Base-by-base conservation (phyloP, 129 eudicot genomes). In the Chrysanthemum lavandulifolium region DNA sequence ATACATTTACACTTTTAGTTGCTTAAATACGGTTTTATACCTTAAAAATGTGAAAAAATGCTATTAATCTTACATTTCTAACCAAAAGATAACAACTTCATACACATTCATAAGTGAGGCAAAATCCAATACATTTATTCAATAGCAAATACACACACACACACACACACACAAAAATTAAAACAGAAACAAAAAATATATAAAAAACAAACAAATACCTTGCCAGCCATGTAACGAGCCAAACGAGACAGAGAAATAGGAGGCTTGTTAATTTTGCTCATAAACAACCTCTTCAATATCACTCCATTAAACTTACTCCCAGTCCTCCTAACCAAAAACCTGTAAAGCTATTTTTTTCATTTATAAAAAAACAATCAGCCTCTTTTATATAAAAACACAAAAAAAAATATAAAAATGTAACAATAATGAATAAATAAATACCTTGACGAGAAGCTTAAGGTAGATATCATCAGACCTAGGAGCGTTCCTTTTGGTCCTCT, bases 391-490 rank as follows among this genome's bases (percentile, higher is more conserved):
- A 1, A 16, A 12, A 65, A 1, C 13, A 4, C 60, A 25, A 11
- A 6, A 7, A n/a, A n/a, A n/a, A n/a, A n/a, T n/a, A n/a, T n/a
- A n/a, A n/a, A n/a, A 13, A 16, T 18, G 31, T 5, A 56, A 7
- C 43, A 7, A 53, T 3, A 7, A 4, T n/a, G n/a, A n/a, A n/a
- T 12, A 29, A 15, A 54, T 5, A 3, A 0, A 40, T 51, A 89
- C 96, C 96, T 86, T 86, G 67, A 91, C 96, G 72, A 84, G 82
- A 16, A 91, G 89, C 82, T 91, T 91, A 65, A 91, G 88, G 79
- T 91, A 88, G 73, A 91, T 80, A 84, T 91, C 97, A 70, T 91
- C 84, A 60, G 97, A 91, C 74, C 87, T 82, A 7, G 97, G 97
- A 33, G 97, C 95, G n/a, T 83, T 91, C 19, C 97, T 79, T 79